phyloP scores from a whole-genome alignment of 352 stramenopile species.

The Phytophthora boehmeriae region DNA sequence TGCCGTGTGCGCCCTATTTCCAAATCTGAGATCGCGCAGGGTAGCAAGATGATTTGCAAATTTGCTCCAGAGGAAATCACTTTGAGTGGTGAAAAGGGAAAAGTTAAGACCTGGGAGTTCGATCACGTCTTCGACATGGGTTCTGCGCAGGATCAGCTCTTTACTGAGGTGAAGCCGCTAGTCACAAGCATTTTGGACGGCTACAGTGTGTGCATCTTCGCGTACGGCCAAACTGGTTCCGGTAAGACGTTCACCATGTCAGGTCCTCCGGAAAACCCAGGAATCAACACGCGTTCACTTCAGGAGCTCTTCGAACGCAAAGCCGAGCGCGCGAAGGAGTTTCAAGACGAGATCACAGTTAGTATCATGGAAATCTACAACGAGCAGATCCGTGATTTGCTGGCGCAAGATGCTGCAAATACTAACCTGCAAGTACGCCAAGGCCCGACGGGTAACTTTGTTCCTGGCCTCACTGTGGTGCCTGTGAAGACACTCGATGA shows the following conservation, averaged over 20 bases:
- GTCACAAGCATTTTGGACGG: conserved; percentile 88
- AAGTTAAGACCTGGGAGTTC: conserved; percentile 88
- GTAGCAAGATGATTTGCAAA: conserved; percentile 85
- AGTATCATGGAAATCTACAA: conserved; percentile 98
- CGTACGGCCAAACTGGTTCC: conserved; percentile 87
- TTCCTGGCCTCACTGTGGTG: conserved; percentile 76
- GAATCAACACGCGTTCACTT: conserved; percentile 87
- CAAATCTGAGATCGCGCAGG: conserved; percentile 69
- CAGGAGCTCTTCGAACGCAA: conserved; percentile 86
- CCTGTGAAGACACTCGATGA: conserved; percentile 80
- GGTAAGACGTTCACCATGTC: conserved; percentile 91
- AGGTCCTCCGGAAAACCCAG: conserved; percentile 64
- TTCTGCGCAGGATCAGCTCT: conserved; percentile 81
- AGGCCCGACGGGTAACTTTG: conserved; percentile 85
- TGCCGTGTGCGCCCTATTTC: conserved; percentile 95
- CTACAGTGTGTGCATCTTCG: conserved; percentile 92
- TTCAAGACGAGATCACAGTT: conserved; percentile 86
- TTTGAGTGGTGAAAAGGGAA: conserved; percentile 80
- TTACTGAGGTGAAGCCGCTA: conserved; percentile 74
- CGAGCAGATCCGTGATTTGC: conserved; percentile 94
- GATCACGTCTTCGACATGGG: conserved; percentile 85
- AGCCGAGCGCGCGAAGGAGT: conserved; percentile 66
- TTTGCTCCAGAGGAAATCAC: conserved; percentile 85
- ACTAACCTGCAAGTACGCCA: conserved; percentile 87
- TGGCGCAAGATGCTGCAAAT: conserved; percentile 81